phyloP scores from a whole-genome alignment of 768 basidiomycete species.

The Auriscalpium vulgare region DNA sequence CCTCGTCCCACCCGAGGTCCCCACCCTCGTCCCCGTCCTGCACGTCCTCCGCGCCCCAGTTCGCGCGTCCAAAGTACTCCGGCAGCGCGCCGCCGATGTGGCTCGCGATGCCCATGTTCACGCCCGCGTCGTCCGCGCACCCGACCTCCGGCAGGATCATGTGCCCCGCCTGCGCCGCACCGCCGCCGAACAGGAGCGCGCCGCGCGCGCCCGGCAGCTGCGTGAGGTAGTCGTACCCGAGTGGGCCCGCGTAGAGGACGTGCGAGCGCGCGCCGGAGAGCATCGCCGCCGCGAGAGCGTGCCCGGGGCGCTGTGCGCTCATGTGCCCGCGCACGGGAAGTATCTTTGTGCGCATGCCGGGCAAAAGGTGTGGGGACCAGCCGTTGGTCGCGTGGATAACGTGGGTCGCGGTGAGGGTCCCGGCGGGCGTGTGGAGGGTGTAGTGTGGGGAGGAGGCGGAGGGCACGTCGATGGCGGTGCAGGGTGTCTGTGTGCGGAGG shows the following conservation, averaged over 20 bases:
- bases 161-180: constrained; percentile 28
- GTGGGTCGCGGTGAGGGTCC: constrained; percentile 47
- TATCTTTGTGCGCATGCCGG: constrained; percentile 52
- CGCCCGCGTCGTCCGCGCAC: constrained; percentile 28
- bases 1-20: constrained; percentile 29
- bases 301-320: constrained; percentile 57
- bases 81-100: constrained; percentile 44
- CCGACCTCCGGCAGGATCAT: constrained; percentile 23
- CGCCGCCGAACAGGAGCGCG: constrained; percentile 66
- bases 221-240: constrained; percentile 59
- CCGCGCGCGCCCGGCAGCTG: constrained; percentile 41
- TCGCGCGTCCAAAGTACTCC: constrained; percentile 40
- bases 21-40: constrained; percentile 11
- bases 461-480: constrained; percentile 38
- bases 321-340: constrained; percentile 52
- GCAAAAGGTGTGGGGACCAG: constrained; percentile 67
- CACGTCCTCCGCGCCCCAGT: constrained; percentile 35
- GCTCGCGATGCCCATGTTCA: constrained; percentile 28
- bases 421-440: constrained; percentile 53
- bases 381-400: constrained; percentile 84
- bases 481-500: constrained; percentile 55
- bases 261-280: constrained; percentile 42
- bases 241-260: constrained; percentile 42
- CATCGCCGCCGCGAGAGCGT: constrained; percentile 19
- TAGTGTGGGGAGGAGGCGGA: constrained; percentile 29